These are phyloP conservation scores for Colletotrichum sp. DNA, from an alignment of 2,329 filamentous ascomycete genomes.

Conservation along the genomic window DNA sequence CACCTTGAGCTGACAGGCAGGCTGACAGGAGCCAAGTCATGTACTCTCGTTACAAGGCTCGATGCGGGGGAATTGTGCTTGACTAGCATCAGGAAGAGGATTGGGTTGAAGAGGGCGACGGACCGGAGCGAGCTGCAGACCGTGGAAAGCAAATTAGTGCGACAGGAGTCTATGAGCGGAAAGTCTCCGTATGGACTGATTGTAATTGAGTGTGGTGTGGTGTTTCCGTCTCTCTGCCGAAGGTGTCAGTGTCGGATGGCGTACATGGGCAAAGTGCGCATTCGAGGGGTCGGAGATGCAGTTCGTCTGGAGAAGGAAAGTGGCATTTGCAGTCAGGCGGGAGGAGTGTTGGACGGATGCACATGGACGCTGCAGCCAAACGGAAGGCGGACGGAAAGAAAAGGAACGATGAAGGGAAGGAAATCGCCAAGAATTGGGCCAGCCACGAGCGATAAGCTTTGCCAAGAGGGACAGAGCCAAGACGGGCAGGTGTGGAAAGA, in stretches of 20 bases:
- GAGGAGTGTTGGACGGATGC: not conserved
- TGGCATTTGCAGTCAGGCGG: not conserved
- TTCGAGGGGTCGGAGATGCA: not conserved
- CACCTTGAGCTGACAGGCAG: not conserved
- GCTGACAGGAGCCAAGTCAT: not conserved
- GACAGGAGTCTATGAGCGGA: not conserved
- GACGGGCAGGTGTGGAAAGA: conserved; percentile 23
- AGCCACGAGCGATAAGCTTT: conserved; percentile 40
- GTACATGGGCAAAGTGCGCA: not conserved
- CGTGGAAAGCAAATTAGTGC: not conserved
- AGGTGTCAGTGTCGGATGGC: not conserved
- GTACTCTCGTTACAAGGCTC: not conserved
- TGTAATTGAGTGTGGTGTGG: not conserved
- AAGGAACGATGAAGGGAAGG: not conserved
- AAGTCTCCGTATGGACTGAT: not conserved
- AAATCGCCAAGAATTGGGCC: conserved; percentile 12
- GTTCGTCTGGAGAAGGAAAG: conserved; percentile 1
- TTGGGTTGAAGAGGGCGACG: not conserved
- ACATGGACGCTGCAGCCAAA: not conserved
- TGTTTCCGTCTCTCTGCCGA: not conserved
- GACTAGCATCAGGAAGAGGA: not conserved
- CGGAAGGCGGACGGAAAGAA: not conserved
- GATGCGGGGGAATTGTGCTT: not conserved
- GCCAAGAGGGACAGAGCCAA: conserved; percentile 33
- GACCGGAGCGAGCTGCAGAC: not conserved